Percentiles rank a stretch among this genome's conserved stretches.
Evolutionary conservation across 305 asterid genomes (phyloP).

Genomic region (Euphrasia arctica): DNA sequence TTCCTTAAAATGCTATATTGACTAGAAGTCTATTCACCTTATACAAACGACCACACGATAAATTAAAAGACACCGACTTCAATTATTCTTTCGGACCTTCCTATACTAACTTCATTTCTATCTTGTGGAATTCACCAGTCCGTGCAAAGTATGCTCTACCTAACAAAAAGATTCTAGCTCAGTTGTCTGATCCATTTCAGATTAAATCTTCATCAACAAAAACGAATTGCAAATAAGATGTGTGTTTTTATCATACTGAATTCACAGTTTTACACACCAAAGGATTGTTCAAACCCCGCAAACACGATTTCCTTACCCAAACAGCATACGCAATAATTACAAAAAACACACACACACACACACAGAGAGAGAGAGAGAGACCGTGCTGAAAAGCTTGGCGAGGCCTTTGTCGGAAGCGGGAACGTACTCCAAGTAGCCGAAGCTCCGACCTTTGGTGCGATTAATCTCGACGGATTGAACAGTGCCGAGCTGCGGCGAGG

Average conservation of each 20-base stretch:
- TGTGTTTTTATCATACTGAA: neutral
- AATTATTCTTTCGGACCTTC: neutral
- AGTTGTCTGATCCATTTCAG: neutral
- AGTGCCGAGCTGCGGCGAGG: slow-evolving; percentile 62
- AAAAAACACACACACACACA: neutral
- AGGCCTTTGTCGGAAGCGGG: slow-evolving; percentile 87
- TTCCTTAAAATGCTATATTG: neutral
- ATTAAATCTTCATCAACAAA: slow-evolving; percentile 2
- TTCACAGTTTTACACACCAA: neutral
- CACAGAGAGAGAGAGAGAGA: slow-evolving; percentile 32
- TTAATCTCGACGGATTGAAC: slow-evolving; percentile 68
- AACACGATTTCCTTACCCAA: neutral
- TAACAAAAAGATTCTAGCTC: no score
- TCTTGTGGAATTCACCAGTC: neutral
- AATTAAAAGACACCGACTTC: neutral
- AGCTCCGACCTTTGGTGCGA: slow-evolving; percentile 79
- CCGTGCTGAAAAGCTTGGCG: slow-evolving; percentile 84
- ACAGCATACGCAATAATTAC: neutral
- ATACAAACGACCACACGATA: neutral
- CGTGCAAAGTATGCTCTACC: neutral
- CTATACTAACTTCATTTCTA: no score
- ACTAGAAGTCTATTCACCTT: neutral
- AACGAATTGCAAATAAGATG: neutral
- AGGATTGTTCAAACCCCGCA: neutral
- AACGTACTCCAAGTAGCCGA: slow-evolving; percentile 72